Percentiles rank a stretch among this genome's conserved stretches.
phyloP scores from a whole-genome alignment of 2,329 filamentous ascomycete genomes.

The Fusarium sp. region DNA sequence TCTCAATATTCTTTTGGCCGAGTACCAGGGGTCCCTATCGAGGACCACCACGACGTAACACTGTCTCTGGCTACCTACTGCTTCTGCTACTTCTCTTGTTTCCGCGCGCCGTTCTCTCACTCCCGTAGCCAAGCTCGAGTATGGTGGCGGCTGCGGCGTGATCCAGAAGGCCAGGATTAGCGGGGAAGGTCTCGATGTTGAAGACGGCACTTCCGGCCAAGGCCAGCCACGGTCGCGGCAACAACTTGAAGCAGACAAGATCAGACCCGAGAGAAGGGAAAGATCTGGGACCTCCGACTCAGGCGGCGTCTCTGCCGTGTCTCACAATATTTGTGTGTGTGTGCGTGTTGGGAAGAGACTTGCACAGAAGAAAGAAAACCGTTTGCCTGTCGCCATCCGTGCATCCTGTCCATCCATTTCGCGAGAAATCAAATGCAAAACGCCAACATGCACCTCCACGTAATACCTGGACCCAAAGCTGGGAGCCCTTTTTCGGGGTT shows the following conservation, averaged over 20 bases:
- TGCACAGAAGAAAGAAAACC: not conserved
- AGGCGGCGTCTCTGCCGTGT: constrained; percentile 21
- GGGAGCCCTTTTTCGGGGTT: constrained; percentile 9
- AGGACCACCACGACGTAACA: not conserved
- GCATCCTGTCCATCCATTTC: constrained; percentile 11
- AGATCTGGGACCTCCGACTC: constrained; percentile 18
- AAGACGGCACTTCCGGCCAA: constrained; percentile 12
- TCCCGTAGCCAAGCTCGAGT: not conserved
- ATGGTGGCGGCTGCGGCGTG: constrained; percentile 10
- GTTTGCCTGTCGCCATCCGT: constrained; percentile 15
- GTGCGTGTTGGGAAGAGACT: not conserved
- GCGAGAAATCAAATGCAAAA: constrained; percentile 4
- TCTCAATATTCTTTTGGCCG: not conserved
- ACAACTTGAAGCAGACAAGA: not conserved
- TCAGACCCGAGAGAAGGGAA: constrained; percentile 9
- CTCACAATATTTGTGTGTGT: constrained; percentile 22
- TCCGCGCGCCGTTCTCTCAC: constrained; percentile 8
- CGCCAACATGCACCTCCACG: not conserved
- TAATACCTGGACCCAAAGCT: not conserved
- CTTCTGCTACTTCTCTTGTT: constrained; percentile 8
- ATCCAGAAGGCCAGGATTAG: constrained; percentile 9
- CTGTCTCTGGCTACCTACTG: not conserved
- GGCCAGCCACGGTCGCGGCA: constrained; percentile 4
- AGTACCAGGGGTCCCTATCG: not conserved
- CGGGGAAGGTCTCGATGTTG: constrained; percentile 1